A percentile compares a stretch with the other conserved stretches of the same genome.
phyloP scores from a whole-genome alignment of 192 early-diverging fungal species.

The Gonapodya prolifera region DNA sequence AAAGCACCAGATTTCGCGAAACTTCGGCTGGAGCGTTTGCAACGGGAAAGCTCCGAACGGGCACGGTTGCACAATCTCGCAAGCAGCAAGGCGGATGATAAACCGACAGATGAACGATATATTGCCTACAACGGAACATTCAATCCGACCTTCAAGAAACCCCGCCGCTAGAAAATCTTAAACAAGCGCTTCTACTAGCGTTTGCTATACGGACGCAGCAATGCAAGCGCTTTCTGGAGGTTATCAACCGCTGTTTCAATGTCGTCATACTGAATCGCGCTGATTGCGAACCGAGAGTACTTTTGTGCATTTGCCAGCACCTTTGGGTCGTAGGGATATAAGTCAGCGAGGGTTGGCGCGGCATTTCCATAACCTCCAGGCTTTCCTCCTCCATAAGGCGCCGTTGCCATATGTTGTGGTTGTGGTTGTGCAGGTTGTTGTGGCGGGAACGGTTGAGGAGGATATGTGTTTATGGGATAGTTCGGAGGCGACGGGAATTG shows the following conservation, averaged over 20 bases:
- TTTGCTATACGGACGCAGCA: slow-evolving; percentile 18
- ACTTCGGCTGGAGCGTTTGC: not conserved
- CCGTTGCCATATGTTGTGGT: not conserved
- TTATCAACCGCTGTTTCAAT: slow-evolving; percentile 70
- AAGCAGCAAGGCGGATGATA: not conserved
- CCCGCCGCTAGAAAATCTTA: not conserved
- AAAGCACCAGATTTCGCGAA: not conserved
- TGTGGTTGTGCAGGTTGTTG: not conserved
- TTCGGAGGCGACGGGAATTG: not conserved
- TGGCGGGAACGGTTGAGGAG: slow-evolving; percentile 6
- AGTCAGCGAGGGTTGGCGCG: not conserved
- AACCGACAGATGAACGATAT: not conserved
- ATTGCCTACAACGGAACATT: not conserved
- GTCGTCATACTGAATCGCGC: slow-evolving; percentile 91
- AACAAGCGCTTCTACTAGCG: not conserved
- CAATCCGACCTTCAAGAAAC: not conserved
- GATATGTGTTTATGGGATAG: not conserved
- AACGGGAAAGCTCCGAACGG: not conserved
- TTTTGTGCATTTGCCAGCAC: slow-evolving; percentile 67
- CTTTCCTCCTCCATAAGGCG: not conserved
- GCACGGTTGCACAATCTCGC: not conserved
- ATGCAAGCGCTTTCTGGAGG: slow-evolving; percentile 49
- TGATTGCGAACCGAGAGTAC: slow-evolving; percentile 79
- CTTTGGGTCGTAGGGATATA: slow-evolving; percentile 11
- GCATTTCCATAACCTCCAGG: not conserved